Evolutionary conservation across 257 asterid species (phyloP), one percentile per base, ranked within the genome.

Genomic region (Mentha longifolia): DNA sequence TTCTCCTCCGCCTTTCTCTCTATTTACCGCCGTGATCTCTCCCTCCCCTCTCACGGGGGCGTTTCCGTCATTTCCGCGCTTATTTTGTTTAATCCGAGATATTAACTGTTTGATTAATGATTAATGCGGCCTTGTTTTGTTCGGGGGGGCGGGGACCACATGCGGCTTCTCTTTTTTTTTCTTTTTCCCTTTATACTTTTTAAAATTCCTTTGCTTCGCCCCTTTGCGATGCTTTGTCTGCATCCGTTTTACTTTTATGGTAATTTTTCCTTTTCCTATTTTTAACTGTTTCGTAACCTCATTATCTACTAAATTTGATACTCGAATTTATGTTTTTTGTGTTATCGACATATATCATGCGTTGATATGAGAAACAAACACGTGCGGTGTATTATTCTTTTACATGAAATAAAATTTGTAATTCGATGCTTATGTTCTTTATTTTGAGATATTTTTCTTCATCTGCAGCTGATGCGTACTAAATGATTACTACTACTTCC

Each of bases 171-270:
- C 25, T 22, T 47, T 70, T 56, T 64, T 14, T 45, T 58, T 11
- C 9, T 74, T 66, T 61, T 61, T 13, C 61, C n/a, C n/a, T n/a
- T n/a, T n/a, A n/a, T 11, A 14, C 77, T 66, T 77, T 67, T 22
- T 17, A 17, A 61, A 60, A 67, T 67, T 77, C 78, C 31, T 62
- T 72, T 60, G 47, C 58, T 28, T 57, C 17, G 0, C 45, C 2
- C 78, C 61, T 72, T 77, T 67, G 31, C 49, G 59, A 60, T 46
- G 62, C 72, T 74, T 74, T 78, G 74, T 74, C 77, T 72, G 74
- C 30, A 17, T 57, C 66, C 13, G 37, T 71, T 59, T 57, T 16
- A 35, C 74, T 35, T 55, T 63, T 31, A 35, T 52, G 16, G 22
- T 28, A 37, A 60, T 39, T 60, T n/a, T 58, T 65, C 7, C 19